Evolutionary conservation across 176 grass and related monocot genomes (phyloP).

Genomic region (Eleusine coracana): DNA sequence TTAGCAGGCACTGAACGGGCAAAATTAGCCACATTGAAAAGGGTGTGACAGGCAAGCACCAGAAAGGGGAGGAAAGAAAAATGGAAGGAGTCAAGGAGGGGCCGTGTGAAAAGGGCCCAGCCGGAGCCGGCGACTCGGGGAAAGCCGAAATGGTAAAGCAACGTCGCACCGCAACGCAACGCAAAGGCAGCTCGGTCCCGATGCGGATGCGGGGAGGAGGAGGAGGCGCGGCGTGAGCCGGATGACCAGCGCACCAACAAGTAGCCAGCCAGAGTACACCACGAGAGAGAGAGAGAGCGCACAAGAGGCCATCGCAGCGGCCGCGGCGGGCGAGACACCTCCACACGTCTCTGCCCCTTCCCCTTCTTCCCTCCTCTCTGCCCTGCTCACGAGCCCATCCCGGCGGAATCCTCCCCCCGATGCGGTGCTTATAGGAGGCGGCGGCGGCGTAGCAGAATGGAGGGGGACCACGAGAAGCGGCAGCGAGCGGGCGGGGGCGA

Average conservation of each 20-base stretch:
- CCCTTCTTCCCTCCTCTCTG: not conserved
- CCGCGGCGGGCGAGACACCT: slow-evolving; percentile 38
- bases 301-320: slow-evolving; percentile 34
- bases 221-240: slow-evolving; percentile 12
- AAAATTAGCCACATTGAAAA: not conserved
- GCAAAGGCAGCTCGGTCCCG: not conserved
- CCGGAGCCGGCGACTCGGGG: slow-evolving; percentile 29
- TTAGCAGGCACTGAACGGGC: not conserved
- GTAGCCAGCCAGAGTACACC: not conserved
- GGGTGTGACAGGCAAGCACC: not conserved
- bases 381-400: not conserved
- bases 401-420: slow-evolving; percentile 32
- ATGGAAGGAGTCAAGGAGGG: not conserved
- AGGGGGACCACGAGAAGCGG: not conserved
- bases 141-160: slow-evolving; percentile 18
- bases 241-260: slow-evolving; percentile 33
- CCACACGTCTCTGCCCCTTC: slow-evolving; percentile 42
- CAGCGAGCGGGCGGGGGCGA: not conserved
- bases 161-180: not conserved
- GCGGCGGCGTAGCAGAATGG: not conserved
- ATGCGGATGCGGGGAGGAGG: not conserved
- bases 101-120: slow-evolving; percentile 7
- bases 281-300: not conserved
- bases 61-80: not conserved
- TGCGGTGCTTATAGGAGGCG: slow-evolving; percentile 3